These are phyloP conservation scores for Sporothrix humicola DNA, from an alignment of 2,329 filamentous ascomycete genomes.

Conservation along the genomic window DNA sequence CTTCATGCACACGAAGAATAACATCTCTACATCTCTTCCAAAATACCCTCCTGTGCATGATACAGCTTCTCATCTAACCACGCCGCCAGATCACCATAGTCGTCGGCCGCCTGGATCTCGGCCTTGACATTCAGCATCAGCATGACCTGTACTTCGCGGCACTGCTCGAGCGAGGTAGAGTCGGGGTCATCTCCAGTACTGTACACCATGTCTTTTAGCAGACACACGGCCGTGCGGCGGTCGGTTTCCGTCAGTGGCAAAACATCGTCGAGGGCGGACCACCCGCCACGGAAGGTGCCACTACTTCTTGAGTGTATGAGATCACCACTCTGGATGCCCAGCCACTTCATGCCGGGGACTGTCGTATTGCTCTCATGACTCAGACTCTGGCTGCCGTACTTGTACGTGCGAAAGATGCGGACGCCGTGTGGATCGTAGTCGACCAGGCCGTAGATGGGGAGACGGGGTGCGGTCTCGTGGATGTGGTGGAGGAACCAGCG, in stretches of 20 bases:
- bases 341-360: conserved; percentile 63
- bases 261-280: conserved; percentile 42
- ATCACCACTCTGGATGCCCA: conserved; percentile 58
- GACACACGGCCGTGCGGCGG: conserved; percentile 59
- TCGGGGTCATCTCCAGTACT: conserved; percentile 37
- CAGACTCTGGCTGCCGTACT: conserved; percentile 67
- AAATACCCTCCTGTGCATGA: conserved; percentile 5
- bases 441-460: conserved; percentile 68
- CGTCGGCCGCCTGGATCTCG: conserved; percentile 75
- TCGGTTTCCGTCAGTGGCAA: conserved; percentile 59
- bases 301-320: not conserved
- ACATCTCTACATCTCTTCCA: not conserved
- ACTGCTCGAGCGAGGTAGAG: conserved; percentile 49
- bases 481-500: conserved; percentile 66
- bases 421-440: conserved; percentile 81
- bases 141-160: conserved; percentile 71
- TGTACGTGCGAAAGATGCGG: conserved; percentile 75
- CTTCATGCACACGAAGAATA: no score
- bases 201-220: conserved; percentile 54
- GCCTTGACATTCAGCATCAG: conserved; percentile 75
- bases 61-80: conserved; percentile 58
- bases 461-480: conserved; percentile 51
- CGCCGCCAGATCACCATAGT: conserved; percentile 54
- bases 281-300: not conserved
- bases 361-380: conserved; percentile 62